Conservation (phyloP, 805 yeast genomes). For the Saccharomycopsis selenospora region DNA sequence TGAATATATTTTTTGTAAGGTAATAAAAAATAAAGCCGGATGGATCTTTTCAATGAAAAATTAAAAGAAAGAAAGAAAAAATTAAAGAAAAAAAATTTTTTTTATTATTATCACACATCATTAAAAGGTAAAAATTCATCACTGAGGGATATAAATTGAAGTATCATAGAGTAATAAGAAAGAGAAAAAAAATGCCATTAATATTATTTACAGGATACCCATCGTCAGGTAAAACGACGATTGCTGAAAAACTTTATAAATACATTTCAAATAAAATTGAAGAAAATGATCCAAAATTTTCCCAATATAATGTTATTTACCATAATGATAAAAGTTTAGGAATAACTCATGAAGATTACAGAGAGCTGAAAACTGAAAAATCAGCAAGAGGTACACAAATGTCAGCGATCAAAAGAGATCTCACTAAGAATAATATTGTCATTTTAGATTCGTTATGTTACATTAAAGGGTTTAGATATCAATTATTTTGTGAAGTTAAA, state of each 20-base stretch:
- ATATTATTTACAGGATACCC: slow-evolving; percentile 82
- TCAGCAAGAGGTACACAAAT: slow-evolving; percentile 76
- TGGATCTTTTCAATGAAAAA: too few relatives aligned
- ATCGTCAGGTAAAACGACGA: slow-evolving; percentile 71
- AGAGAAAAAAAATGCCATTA: slow-evolving; percentile 94
- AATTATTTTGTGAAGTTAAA: slow-evolving; percentile 88
- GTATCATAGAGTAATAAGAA: too few relatives aligned
- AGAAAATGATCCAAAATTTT: slow-evolving; percentile 38
- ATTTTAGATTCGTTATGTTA: slow-evolving; percentile 81
- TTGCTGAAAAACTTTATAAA: slow-evolving; percentile 50
- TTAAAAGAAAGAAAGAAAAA: too few relatives aligned
- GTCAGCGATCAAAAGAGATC: slow-evolving; percentile 79
- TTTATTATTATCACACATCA: too few relatives aligned
- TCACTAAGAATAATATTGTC: slow-evolving; percentile 63
- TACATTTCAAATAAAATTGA: slow-evolving; percentile 42
- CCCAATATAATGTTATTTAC: slow-evolving; percentile 52
- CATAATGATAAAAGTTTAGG: slow-evolving; percentile 78
- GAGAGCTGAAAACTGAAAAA: slow-evolving; percentile 71
- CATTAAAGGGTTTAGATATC: slow-evolving; percentile 93
- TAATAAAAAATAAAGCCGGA: too few relatives aligned
- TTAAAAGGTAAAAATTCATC: too few relatives aligned
- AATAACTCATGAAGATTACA: slow-evolving; percentile 58
- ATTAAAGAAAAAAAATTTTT: too few relatives aligned
- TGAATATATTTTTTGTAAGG: too few relatives aligned
- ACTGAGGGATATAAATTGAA: too few relatives aligned